These are phyloP conservation scores for Favolaschia claudopus DNA, from an alignment of 768 basidiomycete genomes.

Conservation along the genomic window DNA sequence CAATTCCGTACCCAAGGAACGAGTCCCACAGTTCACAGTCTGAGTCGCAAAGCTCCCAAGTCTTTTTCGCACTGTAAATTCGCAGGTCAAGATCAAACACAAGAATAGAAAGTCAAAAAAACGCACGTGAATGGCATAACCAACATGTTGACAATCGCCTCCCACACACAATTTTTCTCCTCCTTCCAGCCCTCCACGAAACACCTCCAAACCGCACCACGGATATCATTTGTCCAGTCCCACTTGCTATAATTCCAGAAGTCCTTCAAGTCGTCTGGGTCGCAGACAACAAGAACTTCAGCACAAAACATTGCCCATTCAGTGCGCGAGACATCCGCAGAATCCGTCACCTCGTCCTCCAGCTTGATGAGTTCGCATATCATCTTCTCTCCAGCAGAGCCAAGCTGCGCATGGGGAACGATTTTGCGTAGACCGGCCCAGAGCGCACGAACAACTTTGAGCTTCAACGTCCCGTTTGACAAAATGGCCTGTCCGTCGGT, in stretches of 20 bases:
- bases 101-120: constrained; percentile 7
- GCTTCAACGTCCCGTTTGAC: constrained; percentile 59
- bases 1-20: constrained; percentile 57
- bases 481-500: constrained; percentile 18
- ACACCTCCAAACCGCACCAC: constrained; percentile 62
- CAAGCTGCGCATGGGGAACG: constrained; percentile 52
- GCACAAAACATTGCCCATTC: constrained; percentile 71
- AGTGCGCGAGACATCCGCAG: constrained; percentile 51
- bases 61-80: constrained; percentile 38
- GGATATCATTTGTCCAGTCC: constrained; percentile 49
- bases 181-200: constrained; percentile 65
- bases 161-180: constrained; percentile 56
- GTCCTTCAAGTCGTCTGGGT: constrained; percentile 50
- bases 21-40: constrained; percentile 69
- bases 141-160: constrained; percentile 60
- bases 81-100: constrained; percentile 8
- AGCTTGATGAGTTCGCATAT: constrained; percentile 57
- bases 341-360: constrained; percentile 53
- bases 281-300: constrained; percentile 58
- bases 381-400: constrained; percentile 52
- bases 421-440: constrained; percentile 57
- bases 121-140: constrained; percentile 71
- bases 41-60: constrained; percentile 62
- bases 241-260: constrained; percentile 58
- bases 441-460: constrained; percentile 64